phyloP scores from a whole-genome alignment of 2,329 filamentous ascomycete genomes.

The Penicillium corylophilum region DNA sequence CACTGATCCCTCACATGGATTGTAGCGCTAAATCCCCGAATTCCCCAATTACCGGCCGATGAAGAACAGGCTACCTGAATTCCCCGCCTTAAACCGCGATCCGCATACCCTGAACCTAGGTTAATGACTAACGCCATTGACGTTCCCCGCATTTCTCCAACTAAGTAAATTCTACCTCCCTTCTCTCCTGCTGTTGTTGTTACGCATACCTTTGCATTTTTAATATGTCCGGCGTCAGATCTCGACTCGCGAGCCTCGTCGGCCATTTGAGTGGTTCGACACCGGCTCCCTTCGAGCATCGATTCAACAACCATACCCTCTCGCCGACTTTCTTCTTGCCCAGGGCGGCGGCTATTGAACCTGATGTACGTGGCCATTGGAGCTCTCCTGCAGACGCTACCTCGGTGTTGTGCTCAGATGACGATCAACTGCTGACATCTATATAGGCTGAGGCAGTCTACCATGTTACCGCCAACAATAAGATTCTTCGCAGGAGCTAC shows the following conservation, averaged over 20 bases:
- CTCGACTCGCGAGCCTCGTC: slow-evolving; percentile 31
- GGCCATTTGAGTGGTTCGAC: slow-evolving; percentile 26
- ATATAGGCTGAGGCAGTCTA: slow-evolving; percentile 72
- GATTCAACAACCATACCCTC: slow-evolving; percentile 57
- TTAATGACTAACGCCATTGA: slow-evolving; percentile 5
- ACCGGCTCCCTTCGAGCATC: slow-evolving; percentile 27
- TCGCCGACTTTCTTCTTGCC: slow-evolving; percentile 86
- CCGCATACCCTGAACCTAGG: slow-evolving; percentile 18
- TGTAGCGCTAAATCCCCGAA: not conserved
- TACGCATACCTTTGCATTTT: not conserved
- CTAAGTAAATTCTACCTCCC: not conserved
- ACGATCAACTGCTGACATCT: not conserved
- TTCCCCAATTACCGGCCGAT: not conserved
- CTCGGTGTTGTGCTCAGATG: not conserved
- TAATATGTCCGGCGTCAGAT: slow-evolving; percentile 26
- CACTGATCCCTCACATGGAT: not conserved
- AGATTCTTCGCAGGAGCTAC: slow-evolving; percentile 74
- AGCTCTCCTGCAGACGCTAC: not conserved
- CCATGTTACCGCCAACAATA: slow-evolving; percentile 77
- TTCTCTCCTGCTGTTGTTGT: not conserved
- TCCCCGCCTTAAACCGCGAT: slow-evolving; percentile 15
- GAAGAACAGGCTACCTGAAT: slow-evolving; percentile 1
- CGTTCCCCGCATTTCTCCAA: slow-evolving; percentile 22
- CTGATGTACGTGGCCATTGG: slow-evolving; percentile 54
- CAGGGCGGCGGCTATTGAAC: slow-evolving; percentile 83